Conservation (phyloP, 768 basidiomycete species). For the Rhodotorula paludigena region DNA sequence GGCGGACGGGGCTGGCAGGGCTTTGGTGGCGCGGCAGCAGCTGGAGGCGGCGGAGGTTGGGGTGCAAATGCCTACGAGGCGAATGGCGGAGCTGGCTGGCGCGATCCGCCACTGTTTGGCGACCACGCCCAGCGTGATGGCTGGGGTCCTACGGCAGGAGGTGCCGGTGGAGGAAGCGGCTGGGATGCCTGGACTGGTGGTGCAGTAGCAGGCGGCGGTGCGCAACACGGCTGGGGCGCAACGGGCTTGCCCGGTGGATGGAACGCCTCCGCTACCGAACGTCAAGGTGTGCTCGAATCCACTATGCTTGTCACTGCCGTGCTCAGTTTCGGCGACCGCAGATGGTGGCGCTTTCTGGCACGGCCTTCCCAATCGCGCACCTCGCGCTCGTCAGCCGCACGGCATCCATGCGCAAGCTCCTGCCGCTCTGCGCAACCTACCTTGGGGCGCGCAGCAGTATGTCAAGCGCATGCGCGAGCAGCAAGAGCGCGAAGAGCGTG, state of each 20-base stretch:
- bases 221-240: no score
- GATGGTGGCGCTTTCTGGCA: not conserved
- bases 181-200: no score
- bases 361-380: not conserved
- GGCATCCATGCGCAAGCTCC: not conserved
- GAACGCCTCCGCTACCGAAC: no score
- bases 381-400: not conserved
- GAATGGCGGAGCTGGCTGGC: conserved; percentile 7
- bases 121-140: not conserved
- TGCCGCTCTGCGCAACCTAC: not conserved
- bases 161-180: not conserved
- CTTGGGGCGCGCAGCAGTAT: conserved; percentile 12
- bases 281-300: no score
- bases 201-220: no score
- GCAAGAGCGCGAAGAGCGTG: conserved; percentile 8
- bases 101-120: not conserved
- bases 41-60: not conserved
- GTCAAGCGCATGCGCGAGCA: conserved; percentile 7
- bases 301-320: no score
- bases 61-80: not conserved
- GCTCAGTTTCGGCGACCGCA: no score
- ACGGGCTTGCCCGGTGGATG: no score
- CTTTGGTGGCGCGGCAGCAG: no score
- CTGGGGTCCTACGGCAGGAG: not conserved
- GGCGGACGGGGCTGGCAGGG: no score